Base-by-base conservation (phyloP, 1,284 basidiomycete species). In the Paramarasmius palmivorus region DNA sequence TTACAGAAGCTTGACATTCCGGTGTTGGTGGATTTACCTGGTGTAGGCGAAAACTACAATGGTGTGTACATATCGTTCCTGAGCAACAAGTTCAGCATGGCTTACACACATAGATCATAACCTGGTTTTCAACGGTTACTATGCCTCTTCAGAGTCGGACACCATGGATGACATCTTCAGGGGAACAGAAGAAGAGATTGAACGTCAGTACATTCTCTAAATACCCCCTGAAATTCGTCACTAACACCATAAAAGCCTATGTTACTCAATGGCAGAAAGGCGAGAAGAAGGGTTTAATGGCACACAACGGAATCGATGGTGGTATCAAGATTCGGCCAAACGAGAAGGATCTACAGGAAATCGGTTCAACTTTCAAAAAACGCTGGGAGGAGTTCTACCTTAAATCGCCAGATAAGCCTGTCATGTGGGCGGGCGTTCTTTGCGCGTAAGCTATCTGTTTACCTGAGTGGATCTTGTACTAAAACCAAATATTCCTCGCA, bases 1-100 rank as follows among this genome's bases (percentile, higher is more conserved):
- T 65, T 86, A 10, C 60, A 72, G 37, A 68, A 72, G 47, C 62
- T 70, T 39, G 73, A 72, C 2, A 65, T 86, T 22, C 36, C 34
- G 2, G 41, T 41, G 2, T 10, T 55, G 9, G 57, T 54, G 36
- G 56, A 60, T 46, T 51, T 60, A 3, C 56, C 59, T 9, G 59
- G 59, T 19, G 59, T 61, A 4, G 59, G 59, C 14, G 58, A 61
- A 35, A 57, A 57, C 44, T 54, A 57, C 23, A 50, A 51, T 19
- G 56, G 56, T 57, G 20, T 20, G 38, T n/a, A 23, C 41, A 20
- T 38, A 19, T 10, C 23, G 14, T 26, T 25, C 25, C 4, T 17
- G 15, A 17, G 44, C 32, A 10, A 17, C 12, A 9, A 44, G 10
- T 40, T 22, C 9, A 17, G 8, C 25, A 26, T 26, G 15, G 26